Evolutionary conservation across 148 eudicot species (phyloP), one percentile per base, ranked within the genome.

Genomic region (Heliosperma pusillum): DNA sequence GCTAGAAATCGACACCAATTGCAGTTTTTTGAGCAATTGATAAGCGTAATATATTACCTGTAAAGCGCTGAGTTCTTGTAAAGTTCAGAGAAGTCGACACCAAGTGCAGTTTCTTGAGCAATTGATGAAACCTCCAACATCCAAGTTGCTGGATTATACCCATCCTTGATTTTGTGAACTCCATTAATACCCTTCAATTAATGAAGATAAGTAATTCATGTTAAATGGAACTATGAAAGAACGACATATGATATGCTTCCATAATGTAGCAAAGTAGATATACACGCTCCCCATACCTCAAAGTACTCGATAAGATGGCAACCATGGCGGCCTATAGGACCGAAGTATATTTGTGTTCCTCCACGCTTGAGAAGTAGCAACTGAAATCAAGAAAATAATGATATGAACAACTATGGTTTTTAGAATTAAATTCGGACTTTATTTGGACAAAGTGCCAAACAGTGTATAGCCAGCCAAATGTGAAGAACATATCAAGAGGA

Each of bases 121-220:
- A 73, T 21, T 71, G 93, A 89, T 72, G 89, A 80, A 12, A 87
- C 89, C 71, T 87, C 93, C 83, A 89, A 67, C 93, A 89, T 89
- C 93, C 93, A 89, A 0, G 93, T 89, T 40, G 92, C 92, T 5
- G 92, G 92, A 73, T 89, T 89, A 73, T 87, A 84, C 24, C 87
- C 90, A 53, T 89, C 90, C 82, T 85, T 87, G 70, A 89, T 89
- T 82, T 85, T 87, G 76, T 77, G 81, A 22, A 89, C 83, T 73
- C 92, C 92, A 64, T 75, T 22, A 16, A 82, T 80, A 22, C 82
- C 85, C 88, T 88, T 42, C 5, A 70, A 25, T 50, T 24, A 52
- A 71, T 3, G 68, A 70, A 66, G 25, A 70, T 12, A 61, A 8
- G 9, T 53, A 47, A 40, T 15, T 73, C 22, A 30, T 27, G 57